Evolutionary conservation across 2,329 filamentous ascomycete species (phyloP).

Genomic region (Botryotinia globosa): DNA sequence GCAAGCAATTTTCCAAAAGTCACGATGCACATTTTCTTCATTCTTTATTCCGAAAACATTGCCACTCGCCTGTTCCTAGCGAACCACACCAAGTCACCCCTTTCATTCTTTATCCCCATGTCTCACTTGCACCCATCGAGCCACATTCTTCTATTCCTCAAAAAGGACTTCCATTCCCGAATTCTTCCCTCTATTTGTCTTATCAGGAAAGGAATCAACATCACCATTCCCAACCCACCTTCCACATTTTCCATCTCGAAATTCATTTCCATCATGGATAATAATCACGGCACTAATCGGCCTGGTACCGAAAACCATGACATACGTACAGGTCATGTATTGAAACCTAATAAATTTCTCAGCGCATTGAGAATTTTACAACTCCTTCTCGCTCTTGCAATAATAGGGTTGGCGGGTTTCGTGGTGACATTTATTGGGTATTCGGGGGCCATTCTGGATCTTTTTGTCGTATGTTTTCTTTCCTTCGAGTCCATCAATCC

Average conservation of each 20-base stretch:
- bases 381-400: constrained; percentile 8
- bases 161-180: neutral
- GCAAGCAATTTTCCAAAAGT: neutral
- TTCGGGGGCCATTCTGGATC: constrained; percentile 6
- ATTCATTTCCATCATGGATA: neutral
- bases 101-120: constrained; percentile 10
- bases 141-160: neutral
- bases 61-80: constrained; percentile 6
- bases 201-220: neutral
- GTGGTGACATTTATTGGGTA: constrained; percentile 16
- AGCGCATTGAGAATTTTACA: neutral
- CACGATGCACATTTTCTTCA: neutral
- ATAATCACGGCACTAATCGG: neutral
- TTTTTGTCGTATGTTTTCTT: constrained; percentile 9
- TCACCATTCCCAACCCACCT: neutral
- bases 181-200: neutral
- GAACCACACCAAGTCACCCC: neutral
- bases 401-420: constrained; percentile 12
- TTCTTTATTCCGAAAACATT: constrained; percentile 14
- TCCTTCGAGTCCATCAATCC: too few species aligned
- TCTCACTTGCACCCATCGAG: constrained; percentile 2
- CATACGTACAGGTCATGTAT: neutral
- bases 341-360: neutral
- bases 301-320: constrained; percentile 10
- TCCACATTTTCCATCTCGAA: neutral